These are phyloP conservation scores for Millerago galiae DNA, from an alignment of 805 yeast genomes.

Conservation along the genomic window DNA sequence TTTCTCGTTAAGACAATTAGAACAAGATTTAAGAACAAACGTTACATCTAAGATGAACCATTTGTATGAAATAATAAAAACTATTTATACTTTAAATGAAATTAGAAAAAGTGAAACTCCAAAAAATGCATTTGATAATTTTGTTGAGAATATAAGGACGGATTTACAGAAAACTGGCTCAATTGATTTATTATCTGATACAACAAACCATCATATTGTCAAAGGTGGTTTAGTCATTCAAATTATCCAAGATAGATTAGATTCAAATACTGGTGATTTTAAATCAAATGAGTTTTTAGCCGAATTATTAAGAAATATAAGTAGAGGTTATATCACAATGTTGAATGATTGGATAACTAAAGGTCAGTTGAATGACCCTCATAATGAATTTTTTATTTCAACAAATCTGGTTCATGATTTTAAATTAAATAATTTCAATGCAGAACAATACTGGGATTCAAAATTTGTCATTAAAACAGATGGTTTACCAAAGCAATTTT, in stretches of 20 bases:
- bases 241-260: constrained; percentile 52
- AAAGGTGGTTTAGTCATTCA: constrained; percentile 76
- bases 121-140: constrained; percentile 34
- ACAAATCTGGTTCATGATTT: constrained; percentile 20
- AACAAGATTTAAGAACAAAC: constrained; percentile 38
- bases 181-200: constrained; percentile 47
- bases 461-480: constrained; percentile 69
- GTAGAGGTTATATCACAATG: constrained; percentile 58
- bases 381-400: constrained; percentile 75
- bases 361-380: constrained; percentile 74
- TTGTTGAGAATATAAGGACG: constrained; percentile 34
- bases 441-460: constrained; percentile 67
- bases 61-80: constrained; percentile 48
- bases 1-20: constrained; percentile 56
- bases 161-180: constrained; percentile 36
- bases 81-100: constrained; percentile 42
- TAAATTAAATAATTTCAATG: constrained; percentile 26
- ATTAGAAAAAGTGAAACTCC: constrained; percentile 28
- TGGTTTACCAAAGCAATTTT: constrained; percentile 65
- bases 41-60: constrained; percentile 40
- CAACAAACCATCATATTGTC: constrained; percentile 44
- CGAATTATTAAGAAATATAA: constrained; percentile 48
- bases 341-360: constrained; percentile 71
- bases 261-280: constrained; percentile 59
- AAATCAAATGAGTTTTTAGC: constrained; percentile 46